Base-by-base conservation (phyloP, 2,329 filamentous ascomycete genomes). In the Ophiosphaerella herpotricha region DNA sequence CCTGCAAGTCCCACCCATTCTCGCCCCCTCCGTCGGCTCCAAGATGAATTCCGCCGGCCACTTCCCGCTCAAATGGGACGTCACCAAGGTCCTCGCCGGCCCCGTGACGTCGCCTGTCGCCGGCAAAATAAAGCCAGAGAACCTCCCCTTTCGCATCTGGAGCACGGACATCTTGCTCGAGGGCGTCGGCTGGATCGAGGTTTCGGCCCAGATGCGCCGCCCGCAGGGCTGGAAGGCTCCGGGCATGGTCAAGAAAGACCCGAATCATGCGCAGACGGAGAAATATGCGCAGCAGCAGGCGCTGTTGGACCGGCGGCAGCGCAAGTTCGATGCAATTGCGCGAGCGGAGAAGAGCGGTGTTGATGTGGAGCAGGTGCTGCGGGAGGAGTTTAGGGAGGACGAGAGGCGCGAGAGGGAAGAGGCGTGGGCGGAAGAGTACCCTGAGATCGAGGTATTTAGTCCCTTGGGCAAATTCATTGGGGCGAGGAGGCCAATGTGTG, bases 141-240 rank as follows among this genome's bases (percentile, higher is more conserved):
- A 80, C 13, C 77, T 97, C 4, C 90, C 91, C 0, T 99, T 92
- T 73, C 82, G 84, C 12, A 85, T 97, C 2, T 80, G 94, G 52
- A 85, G 88, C 7, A 82, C 87, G 0, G 95, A 99, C 67, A 85
- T 99, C 21, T 77, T 99, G 12, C 85, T 99, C 42, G 93, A 97
- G 71, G 91, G 94, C 2, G 87, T 91, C 23, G 94, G 94, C 7
- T 99, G 95, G 89, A 82, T 99, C 2, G 94, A 99, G 74, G 73
- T 99, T 35, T 86, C 86, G 0, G 87, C 87, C 3, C 93, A 99
- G 74, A 84, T 95, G 8, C 84, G 93, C 1, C 67, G 64, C 0
- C 64, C 64, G 1, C 59, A 62, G 26, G 70, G 70, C 23, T 72
- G 70, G 70, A 59, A 53, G 9, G 52, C 68, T 0, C 40, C 53